Evolutionary conservation across 108 stramenopile genomes (phyloP), one percentile per base, ranked within the genome.

Genomic region (Ochromonas danica): DNA sequence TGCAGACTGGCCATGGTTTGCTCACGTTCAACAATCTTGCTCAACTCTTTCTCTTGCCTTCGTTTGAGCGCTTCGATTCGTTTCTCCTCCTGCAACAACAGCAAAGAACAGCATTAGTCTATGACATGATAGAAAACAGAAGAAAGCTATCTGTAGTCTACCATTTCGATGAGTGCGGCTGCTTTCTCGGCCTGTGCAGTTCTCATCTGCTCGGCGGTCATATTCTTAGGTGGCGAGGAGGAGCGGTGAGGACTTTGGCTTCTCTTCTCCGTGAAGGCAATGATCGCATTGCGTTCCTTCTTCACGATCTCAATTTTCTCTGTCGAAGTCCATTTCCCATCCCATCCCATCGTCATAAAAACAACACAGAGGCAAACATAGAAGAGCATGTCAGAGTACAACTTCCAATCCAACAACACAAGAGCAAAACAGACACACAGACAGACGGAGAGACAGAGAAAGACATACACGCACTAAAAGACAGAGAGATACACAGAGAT

Each of bases 1-100:
- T 75, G 72, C 72, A 36, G 6, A 6, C 6, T 33, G 36, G 72
- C 72, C 31, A 75, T 27, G 27, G 72, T 60, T 27, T 36, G 72
- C 38, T 75, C 72, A 14, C 72, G 36, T 25, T 45, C 72, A 41
- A 75, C 35, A 36, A 75, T 75, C 10, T 36, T 27, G 45, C 27
- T 60, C 25, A 75, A 33, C 31, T 75, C 72, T 27, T 75, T 36
- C 31, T 75, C 31, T 36, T 75, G 72, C 17, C 72, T 3, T 14
- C 72, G 72, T 14, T 33, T 3, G 14, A 75, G 27, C 10, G 72
- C 72, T 25, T 75, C 72, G 14, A 75, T 75, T 27, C 72, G 36
- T 33, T 75, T 75, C 31, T 75, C 45, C 38, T 75, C 72, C 67
- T 70, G 36, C 45, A 51, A 51, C 22, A n/a, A n/a, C n/a, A n/a